Base-by-base conservation (phyloP, 106 monocot genomes). In the Apostasia shenzhenica region DNA sequence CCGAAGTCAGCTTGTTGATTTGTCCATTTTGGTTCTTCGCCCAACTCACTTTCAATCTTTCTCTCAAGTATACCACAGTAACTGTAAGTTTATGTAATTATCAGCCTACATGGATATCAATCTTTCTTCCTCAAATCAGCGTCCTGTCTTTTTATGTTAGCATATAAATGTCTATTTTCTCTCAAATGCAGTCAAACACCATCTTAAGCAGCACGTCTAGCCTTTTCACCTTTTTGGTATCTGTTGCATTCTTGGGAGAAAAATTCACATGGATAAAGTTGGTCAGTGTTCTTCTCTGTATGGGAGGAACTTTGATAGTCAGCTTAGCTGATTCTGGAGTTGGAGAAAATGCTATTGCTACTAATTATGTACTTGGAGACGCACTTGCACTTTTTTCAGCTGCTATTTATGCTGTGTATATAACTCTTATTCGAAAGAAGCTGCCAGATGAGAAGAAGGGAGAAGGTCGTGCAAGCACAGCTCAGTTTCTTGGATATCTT, bases 11-110 rank as follows among this genome's bases (percentile, higher is more conserved):
- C 76, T 61, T 95, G 61, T 80, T 88, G 75, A 82, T 95, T 55
- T 91, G 90, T 58, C 94, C 94, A 39, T 95, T 95, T 76, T 95
- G 94, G 94, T 95, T 95, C 69, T 72, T 91, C 12, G 94, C 94
- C 1, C 94, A 95, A 66, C 83, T 95, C 11, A 88, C 88, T 45
- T 95, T 95, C 85, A 95, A 95, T 78, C 79, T 91, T 8, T 95
- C 94, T 68, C 87, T 91, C 56, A 91, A 81, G 54, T 95, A 95
- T 68, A 95, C 94, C 53, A 91, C 88, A 51, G 94, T 95, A n/a
- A 91, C 94, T 26, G 94, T 95, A 79, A 75, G 74, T 66, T 52
- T 63, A 26, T 26, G 26, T 26, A 0, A 26, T 26, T 26, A 26
- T 26, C 26, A 26, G 26, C 26, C 26, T 26, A 26, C 26, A 26